Evolutionary conservation across 495 filamentous ascomycete genomes (phyloP).

Genomic region (Lasiosphaeria ovina): DNA sequence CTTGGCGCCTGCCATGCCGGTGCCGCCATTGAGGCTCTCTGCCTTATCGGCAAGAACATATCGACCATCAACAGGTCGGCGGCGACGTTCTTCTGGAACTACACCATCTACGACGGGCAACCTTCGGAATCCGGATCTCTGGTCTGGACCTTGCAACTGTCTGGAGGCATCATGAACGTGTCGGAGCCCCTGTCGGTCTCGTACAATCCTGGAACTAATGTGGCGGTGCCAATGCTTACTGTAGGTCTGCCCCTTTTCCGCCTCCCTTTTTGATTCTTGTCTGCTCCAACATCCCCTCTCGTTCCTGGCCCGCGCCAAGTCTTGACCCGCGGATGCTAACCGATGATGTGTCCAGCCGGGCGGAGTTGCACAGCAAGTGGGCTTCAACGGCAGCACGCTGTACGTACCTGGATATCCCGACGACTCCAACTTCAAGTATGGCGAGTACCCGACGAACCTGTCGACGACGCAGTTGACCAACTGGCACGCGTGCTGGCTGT

Average conservation of each 20-base stretch:
- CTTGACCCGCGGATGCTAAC: not conserved
- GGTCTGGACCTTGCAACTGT: slow-evolving; percentile 38
- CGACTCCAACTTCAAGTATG: slow-evolving; percentile 33
- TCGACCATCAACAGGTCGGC: slow-evolving; percentile 15
- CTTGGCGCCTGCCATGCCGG: slow-evolving; percentile 55
- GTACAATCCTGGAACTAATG: slow-evolving; percentile 47
- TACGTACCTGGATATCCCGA: slow-evolving; percentile 47
- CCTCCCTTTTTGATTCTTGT: not conserved
- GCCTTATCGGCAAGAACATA: slow-evolving; percentile 30
- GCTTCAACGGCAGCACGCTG: slow-evolving; percentile 46
- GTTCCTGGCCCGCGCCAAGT: not conserved
- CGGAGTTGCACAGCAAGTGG: slow-evolving; percentile 26
- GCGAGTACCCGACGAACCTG: slow-evolving; percentile 18
- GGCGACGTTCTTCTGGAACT: slow-evolving; percentile 30
- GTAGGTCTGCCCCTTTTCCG: slow-evolving; percentile 4
- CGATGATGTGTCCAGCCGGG: slow-evolving; percentile 34
- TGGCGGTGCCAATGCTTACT: slow-evolving; percentile 44
- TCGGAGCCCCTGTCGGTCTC: slow-evolving; percentile 41
- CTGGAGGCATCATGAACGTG: slow-evolving; percentile 29
- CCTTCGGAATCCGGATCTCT: slow-evolving; percentile 34
- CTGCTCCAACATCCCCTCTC: not conserved
- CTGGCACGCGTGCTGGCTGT: slow-evolving; percentile 54
- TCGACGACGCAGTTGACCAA: slow-evolving; percentile 29
- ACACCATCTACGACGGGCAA: slow-evolving; percentile 33
- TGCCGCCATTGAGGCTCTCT: slow-evolving; percentile 54